Evolutionary conservation across 768 basidiomycete species (phyloP).

Genomic region (Tremella yokohamensis): DNA sequence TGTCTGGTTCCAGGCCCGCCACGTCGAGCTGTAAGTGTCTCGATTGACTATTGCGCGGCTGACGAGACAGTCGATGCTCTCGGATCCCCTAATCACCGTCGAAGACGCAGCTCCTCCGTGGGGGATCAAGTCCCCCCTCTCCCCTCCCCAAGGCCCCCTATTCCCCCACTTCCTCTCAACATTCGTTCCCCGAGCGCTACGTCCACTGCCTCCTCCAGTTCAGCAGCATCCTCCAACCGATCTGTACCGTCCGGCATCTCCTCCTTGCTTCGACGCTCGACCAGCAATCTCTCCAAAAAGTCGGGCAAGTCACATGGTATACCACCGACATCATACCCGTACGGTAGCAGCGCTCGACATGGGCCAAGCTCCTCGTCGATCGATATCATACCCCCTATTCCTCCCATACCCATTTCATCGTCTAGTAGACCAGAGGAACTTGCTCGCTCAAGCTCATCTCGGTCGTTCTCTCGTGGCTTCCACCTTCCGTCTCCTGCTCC

Average conservation of each 20-base stretch:
- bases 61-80: conserved; percentile 1
- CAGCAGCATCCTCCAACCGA: conserved; percentile 13
- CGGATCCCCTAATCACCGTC: conserved; percentile 16
- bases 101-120: conserved; percentile 30
- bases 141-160: conserved; percentile 19
- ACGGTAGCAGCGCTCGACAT: neutral
- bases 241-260: conserved; percentile 16
- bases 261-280: conserved; percentile 26
- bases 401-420: conserved; percentile 6
- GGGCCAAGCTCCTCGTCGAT: neutral
- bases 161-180: conserved; percentile 36
- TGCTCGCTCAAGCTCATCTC: conserved; percentile 9
- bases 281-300: conserved; percentile 23
- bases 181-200: conserved; percentile 33
- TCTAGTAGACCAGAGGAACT: neutral
- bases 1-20: conserved; percentile 33
- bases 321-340: conserved; percentile 27
- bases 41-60: neutral
- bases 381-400: neutral
- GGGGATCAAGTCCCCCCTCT: conserved; percentile 8
- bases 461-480: conserved; percentile 38
- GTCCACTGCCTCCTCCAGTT: conserved; percentile 12
- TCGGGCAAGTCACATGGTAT: conserved; percentile 21
- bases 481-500: conserved; percentile 43
- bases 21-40: neutral